Evolutionary conservation across 2,329 filamentous ascomycete genomes (phyloP).

Genomic region (Verticillium nonalfalfae): DNA sequence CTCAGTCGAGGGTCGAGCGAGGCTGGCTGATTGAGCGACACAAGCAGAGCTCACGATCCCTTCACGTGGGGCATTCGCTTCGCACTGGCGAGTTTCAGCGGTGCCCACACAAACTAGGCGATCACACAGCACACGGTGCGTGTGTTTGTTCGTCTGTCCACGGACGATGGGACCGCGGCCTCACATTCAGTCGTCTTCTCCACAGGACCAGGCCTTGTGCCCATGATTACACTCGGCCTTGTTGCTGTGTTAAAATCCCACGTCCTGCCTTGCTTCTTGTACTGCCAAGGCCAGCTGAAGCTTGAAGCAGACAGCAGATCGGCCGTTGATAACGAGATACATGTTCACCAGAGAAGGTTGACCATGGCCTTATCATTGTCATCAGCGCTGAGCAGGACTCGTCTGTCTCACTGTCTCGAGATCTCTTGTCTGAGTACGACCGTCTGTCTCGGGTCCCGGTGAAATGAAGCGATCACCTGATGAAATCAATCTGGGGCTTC

Average conservation of each 20-base stretch:
- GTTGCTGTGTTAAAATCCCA: background rate
- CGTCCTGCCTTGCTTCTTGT: background rate
- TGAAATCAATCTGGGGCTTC: background rate
- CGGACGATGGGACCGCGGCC: background rate
- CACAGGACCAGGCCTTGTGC: background rate
- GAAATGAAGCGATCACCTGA: background rate
- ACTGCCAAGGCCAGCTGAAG: background rate
- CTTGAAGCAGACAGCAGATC: background rate
- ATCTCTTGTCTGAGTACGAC: background rate
- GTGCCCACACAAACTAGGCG: background rate
- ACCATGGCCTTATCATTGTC: background rate
- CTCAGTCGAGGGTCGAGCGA: too few species aligned
- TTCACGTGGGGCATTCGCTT: background rate
- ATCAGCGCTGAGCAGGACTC: background rate
- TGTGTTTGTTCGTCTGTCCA: background rate
- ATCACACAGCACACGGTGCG: background rate
- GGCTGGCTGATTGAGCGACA: background rate
- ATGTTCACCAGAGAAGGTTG: background rate
- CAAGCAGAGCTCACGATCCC: background rate
- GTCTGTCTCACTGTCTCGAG: background rate
- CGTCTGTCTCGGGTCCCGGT: background rate
- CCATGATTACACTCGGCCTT: background rate
- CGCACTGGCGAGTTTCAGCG: background rate
- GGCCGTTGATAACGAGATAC: background rate
- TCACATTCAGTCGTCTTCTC: background rate